Evolutionary conservation across 2,329 filamentous ascomycete species (phyloP).

Genomic region (Neobulgaria alba): DNA sequence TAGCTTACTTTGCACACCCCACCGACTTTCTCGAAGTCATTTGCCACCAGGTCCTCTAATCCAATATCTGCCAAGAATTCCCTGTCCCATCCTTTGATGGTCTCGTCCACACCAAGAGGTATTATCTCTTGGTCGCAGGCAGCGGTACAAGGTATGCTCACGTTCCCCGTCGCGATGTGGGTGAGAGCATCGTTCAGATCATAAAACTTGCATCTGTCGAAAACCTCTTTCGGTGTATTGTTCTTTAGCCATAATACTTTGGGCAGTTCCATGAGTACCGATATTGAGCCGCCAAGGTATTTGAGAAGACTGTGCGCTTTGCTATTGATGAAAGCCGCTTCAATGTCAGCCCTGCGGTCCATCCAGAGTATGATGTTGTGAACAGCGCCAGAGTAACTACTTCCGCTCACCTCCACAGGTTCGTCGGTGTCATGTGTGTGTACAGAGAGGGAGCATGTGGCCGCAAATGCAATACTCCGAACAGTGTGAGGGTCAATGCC

Average conservation of each 20-base stretch:
- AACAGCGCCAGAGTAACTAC: conserved; percentile 72
- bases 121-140: conserved; percentile 97
- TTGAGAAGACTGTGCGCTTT: conserved; percentile 87
- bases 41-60: conserved; percentile 73
- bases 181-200: conserved; percentile 89
- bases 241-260: conserved; percentile 99
- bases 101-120: conserved; percentile 93
- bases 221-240: conserved; percentile 87
- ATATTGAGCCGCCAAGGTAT: conserved; percentile 97
- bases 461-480: conserved; percentile 91
- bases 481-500: conserved; percentile 67
- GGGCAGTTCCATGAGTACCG: conserved; percentile 98
- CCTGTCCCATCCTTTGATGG: conserved; percentile 95
- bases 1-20: conserved; percentile 91
- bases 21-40: conserved; percentile 88
- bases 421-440: conserved; percentile 85
- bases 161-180: conserved; percentile 84
- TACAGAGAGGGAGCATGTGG: conserved; percentile 93
- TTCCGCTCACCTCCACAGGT: conserved; percentile 82
- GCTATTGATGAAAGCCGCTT: conserved; percentile 88
- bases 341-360: conserved; percentile 83
- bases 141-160: conserved; percentile 87
- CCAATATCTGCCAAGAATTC: conserved; percentile 87
- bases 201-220: conserved; percentile 93
- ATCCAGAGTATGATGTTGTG: conserved; percentile 97